Conservation (phyloP, 2,329 filamentous ascomycete species). For the Elsinoe australis region DNA sequence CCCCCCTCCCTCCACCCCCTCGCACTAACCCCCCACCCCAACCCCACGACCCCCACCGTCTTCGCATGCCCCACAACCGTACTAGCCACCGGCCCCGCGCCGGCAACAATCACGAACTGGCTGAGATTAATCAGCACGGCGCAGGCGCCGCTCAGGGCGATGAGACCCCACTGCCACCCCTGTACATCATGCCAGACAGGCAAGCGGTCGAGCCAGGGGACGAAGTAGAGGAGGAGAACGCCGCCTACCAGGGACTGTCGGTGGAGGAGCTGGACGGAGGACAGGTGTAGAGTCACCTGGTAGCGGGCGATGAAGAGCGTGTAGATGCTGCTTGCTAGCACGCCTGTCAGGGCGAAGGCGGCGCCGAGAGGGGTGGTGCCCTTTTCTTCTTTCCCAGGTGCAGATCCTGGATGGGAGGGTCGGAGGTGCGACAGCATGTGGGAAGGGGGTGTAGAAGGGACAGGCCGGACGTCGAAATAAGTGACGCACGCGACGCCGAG, state of each 20-base stretch:
- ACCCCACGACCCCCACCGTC: constrained; percentile 28
- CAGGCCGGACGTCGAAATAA: constrained; percentile 54
- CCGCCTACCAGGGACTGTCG: constrained; percentile 60
- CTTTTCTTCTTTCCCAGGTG: constrained; percentile 42
- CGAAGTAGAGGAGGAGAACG: constrained; percentile 56
- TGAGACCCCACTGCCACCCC: constrained; percentile 36
- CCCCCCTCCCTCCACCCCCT: constrained; percentile 26
- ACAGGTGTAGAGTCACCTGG: constrained; percentile 57
- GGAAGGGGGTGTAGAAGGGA: background rate
- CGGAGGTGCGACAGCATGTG: background rate
- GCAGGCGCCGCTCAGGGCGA: constrained; percentile 54
- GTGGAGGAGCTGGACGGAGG: constrained; percentile 61
- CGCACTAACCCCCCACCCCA: constrained; percentile 28
- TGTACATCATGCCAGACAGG: constrained; percentile 49
- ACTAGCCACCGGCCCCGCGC: constrained; percentile 29
- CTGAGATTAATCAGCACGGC: constrained; percentile 55
- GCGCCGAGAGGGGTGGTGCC: constrained; percentile 54
- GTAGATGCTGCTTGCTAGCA: constrained; percentile 59
- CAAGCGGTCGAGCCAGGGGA: constrained; percentile 58
- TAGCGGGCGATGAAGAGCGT: constrained; percentile 62
- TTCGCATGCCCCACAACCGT: constrained; percentile 33
- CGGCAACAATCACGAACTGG: constrained; percentile 31
- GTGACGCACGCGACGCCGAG: constrained; percentile 58
- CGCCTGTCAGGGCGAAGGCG: constrained; percentile 55
- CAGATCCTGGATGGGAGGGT: background rate